A percentile compares a stretch with the other conserved stretches of the same genome.
These are phyloP conservation scores for Malus asiatica DNA, from an alignment of 306 rosid genomes.

Conservation along the genomic window DNA sequence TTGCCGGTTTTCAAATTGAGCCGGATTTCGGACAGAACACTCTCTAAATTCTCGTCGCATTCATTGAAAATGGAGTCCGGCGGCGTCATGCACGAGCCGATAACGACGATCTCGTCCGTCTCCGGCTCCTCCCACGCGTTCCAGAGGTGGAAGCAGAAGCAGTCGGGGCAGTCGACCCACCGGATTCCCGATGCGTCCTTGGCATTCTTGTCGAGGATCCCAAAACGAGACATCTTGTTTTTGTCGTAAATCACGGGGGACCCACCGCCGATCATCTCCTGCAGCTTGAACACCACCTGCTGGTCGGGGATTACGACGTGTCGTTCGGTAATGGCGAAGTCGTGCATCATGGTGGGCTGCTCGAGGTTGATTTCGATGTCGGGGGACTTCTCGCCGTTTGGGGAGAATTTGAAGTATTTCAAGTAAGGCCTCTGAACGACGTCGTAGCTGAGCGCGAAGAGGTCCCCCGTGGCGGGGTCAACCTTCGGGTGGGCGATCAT, in stretches of 20 bases:
- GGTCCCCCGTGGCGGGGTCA: conserved; percentile 62
- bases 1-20: conserved; percentile 61
- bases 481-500: conserved; percentile 94
- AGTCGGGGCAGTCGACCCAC: conserved; percentile 86
- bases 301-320: conserved; percentile 84
- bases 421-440: conserved; percentile 75
- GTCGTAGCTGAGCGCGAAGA: conserved; percentile 57
- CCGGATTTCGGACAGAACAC: conserved; percentile 71
- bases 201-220: conserved; percentile 63
- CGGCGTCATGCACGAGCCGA: conserved; percentile 96
- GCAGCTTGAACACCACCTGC: conserved; percentile 76
- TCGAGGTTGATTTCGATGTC: conserved; percentile 63
- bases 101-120: conserved; percentile 61
- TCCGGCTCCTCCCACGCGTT: conserved; percentile 89
- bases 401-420: conserved; percentile 58
- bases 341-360: conserved; percentile 90
- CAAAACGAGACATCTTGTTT: conserved; percentile 57
- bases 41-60: conserved; percentile 63
- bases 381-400: conserved; percentile 51
- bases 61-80: conserved; percentile 92
- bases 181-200: conserved; percentile 26
- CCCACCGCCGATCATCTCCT: conserved; percentile 79
- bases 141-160: conserved; percentile 95
- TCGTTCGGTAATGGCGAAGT: conserved; percentile 72
- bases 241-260: conserved; percentile 78